Percentiles rank a stretch among this genome's conserved stretches.
phyloP scores from a whole-genome alignment of 148 eudicot species.

The Camellia japonica region DNA sequence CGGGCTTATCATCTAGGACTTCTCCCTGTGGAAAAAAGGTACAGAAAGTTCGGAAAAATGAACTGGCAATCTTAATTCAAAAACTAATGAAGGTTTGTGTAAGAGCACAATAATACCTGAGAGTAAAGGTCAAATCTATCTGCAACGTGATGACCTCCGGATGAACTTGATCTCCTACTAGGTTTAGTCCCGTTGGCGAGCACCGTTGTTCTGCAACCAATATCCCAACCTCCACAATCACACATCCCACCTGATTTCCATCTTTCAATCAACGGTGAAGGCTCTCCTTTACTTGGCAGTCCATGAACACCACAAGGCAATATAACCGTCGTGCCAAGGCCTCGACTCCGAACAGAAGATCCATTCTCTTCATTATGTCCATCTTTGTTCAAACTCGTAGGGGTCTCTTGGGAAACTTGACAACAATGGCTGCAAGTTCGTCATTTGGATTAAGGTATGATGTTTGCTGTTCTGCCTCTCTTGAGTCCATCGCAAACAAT shows the following conservation, averaged over 20 bases:
- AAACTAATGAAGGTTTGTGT: conserved; percentile 1
- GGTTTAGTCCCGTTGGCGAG: conserved; percentile 34
- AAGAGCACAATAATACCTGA: conserved; percentile 47
- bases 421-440: conserved; percentile 78
- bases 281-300: conserved; percentile 66
- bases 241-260: conserved; percentile 85
- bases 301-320: conserved; percentile 88
- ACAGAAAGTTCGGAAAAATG: background rate
- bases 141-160: conserved; percentile 17
- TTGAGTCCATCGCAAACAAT: conserved; percentile 46
- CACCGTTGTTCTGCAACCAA: conserved; percentile 71
- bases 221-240: conserved; percentile 98
- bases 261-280: conserved; percentile 68
- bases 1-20: conserved; percentile 29
- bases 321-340: conserved; percentile 46
- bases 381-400: conserved; percentile 14
- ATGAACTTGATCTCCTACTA: conserved; percentile 24
- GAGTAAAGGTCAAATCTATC: conserved; percentile 51
- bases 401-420: conserved; percentile 39
- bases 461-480: conserved; percentile 39
- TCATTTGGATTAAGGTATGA: conserved; percentile 53
- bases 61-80: background rate
- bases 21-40: conserved; percentile 43
- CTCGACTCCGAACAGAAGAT: background rate
- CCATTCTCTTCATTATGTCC: background rate